These are phyloP conservation scores for Chloris gayana DNA, from an alignment of 176 grass and related monocot genomes.

Conservation along the genomic window DNA sequence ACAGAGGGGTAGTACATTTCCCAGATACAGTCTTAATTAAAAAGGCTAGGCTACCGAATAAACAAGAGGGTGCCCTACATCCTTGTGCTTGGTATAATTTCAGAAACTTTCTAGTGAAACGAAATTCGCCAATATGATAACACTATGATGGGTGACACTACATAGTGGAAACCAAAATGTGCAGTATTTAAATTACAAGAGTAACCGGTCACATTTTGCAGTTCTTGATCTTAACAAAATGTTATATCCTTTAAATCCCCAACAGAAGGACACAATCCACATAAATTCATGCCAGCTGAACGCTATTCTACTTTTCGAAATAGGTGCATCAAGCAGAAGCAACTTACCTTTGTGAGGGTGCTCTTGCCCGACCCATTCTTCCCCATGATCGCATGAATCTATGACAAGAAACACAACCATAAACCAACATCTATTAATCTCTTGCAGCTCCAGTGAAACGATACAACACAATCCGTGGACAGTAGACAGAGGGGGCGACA, in stretches of 20 bases:
- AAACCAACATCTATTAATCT: constrained; percentile 19
- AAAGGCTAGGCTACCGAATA: background rate
- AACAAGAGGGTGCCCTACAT: background rate
- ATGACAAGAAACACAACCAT: constrained; percentile 21
- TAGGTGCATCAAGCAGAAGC: constrained; percentile 1
- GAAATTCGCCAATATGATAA: background rate
- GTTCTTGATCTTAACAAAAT: background rate
- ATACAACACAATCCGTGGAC: background rate
- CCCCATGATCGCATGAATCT: constrained; percentile 96
- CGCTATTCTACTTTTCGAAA: background rate
- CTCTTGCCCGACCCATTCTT: constrained; percentile 96
- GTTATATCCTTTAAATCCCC: background rate
- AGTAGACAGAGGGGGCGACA: background rate
- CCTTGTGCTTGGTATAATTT: background rate
- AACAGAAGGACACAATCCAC: background rate
- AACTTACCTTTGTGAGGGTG: constrained; percentile 83
- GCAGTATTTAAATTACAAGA: background rate
- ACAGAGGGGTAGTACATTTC: background rate
- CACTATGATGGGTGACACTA: background rate
- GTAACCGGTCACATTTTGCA: no score
- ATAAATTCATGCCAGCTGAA: background rate
- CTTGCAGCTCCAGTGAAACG: background rate
- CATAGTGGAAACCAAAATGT: background rate
- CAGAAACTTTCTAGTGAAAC: background rate
- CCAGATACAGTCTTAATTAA: background rate